Percentiles rank a stretch among this genome's conserved stretches.
Conservation (phyloP, 1,284 basidiomycete species). For the Sanghuangporus weigelae region DNA sequence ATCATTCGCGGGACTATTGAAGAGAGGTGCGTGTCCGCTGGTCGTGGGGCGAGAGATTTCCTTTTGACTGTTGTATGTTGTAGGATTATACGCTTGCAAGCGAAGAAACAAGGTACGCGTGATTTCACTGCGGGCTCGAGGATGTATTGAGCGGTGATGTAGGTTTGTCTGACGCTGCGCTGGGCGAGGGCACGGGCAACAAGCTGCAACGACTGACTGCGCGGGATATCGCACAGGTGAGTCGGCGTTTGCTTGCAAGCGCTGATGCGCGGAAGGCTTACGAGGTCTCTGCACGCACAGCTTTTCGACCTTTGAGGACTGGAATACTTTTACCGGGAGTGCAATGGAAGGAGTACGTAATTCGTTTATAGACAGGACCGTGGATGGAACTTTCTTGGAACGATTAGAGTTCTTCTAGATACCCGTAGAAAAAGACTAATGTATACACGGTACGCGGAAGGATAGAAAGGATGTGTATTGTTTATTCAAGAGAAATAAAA, state of each 20-base stretch:
- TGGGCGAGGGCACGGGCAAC: conserved; percentile 56
- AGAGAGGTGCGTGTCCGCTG: conserved; percentile 44
- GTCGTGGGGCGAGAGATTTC: background rate
- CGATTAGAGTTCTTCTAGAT: too few species aligned
- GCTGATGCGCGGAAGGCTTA: background rate
- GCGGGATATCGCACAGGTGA: conserved; percentile 18
- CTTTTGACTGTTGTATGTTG: background rate
- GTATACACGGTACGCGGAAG: background rate
- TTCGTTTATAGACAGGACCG: too few species aligned
- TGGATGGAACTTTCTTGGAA: too few species aligned
- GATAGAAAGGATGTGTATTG: background rate
- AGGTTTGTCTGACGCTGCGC: conserved; percentile 59
- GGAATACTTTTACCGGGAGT: background rate
- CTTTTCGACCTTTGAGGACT: background rate
- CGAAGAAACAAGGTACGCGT: conserved; percentile 48
- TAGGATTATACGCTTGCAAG: conserved; percentile 61
- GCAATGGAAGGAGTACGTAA: background rate
- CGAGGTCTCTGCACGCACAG: background rate
- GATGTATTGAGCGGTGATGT: background rate
- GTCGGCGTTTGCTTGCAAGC: background rate
- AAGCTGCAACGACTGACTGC: conserved; percentile 28
- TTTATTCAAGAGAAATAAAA: background rate
- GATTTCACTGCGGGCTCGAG: background rate
- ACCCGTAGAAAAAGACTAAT: background rate
- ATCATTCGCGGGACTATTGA: conserved; percentile 64